Conservation (phyloP, 306 rosid species). For the Dalbergia cultrata region DNA sequence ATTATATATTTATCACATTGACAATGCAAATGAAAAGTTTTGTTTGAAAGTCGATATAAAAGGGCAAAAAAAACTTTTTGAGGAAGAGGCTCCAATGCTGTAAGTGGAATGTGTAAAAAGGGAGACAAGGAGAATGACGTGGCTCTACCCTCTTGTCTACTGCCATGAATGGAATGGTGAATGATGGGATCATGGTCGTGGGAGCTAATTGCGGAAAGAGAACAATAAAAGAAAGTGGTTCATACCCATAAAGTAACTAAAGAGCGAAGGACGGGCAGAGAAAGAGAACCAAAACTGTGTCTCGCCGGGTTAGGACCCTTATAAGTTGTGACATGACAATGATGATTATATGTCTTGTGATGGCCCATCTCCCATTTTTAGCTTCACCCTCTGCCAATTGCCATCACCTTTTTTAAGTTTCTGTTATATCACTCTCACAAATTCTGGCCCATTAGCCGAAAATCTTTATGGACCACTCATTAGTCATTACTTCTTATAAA, state of each 20-base stretch:
- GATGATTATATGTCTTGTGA: constrained; percentile 32
- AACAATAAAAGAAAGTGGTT: not conserved
- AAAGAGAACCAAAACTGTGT: not conserved
- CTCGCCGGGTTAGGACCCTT: not conserved
- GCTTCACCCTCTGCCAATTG: not conserved
- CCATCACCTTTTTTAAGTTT: constrained; percentile 35
- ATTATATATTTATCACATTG: no score
- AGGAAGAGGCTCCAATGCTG: no score
- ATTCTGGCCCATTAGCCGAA: constrained; percentile 42
- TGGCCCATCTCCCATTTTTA: constrained; percentile 37
- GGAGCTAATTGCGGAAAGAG: no score
- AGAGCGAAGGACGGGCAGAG: not conserved
- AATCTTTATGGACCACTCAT: constrained; percentile 43
- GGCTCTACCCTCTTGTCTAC: no score
- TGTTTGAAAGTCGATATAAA: no score
- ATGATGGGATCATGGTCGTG: no score
- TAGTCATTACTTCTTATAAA: not conserved
- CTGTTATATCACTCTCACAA: constrained; percentile 37
- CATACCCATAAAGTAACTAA: not conserved
- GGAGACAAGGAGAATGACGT: no score
- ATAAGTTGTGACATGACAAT: constrained; percentile 27
- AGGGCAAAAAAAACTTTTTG: no score
- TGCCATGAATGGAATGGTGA: no score
- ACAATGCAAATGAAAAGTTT: no score
- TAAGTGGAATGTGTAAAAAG: no score